These are phyloP conservation scores for Aspergillus kassunensis DNA, from an alignment of 495 filamentous ascomycete species.

Conservation along the genomic window DNA sequence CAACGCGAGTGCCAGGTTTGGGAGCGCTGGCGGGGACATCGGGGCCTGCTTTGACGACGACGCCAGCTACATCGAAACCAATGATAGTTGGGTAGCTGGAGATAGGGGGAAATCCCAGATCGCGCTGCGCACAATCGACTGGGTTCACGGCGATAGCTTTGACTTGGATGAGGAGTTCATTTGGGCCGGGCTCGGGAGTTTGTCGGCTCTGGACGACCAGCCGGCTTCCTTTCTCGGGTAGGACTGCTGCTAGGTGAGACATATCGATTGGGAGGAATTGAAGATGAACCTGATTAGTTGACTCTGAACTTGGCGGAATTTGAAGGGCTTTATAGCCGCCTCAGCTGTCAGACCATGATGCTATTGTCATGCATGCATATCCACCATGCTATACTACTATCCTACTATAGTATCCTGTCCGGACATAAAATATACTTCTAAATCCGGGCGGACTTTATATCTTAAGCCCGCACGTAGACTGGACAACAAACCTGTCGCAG, in stretches of 20 bases:
- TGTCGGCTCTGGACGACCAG: neutral
- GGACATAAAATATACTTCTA: neutral
- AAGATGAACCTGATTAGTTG: too few species aligned
- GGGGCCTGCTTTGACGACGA: conserved; percentile 33
- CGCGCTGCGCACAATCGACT: conserved; percentile 32
- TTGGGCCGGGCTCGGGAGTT: conserved; percentile 1
- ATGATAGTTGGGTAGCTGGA: conserved; percentile 35
- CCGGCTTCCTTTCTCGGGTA: neutral
- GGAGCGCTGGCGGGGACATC: conserved; percentile 22
- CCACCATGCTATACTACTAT: too few species aligned
- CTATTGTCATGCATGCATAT: too few species aligned
- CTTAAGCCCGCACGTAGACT: too few species aligned
- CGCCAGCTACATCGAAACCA: conserved; percentile 39
- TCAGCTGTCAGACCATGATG: too few species aligned
- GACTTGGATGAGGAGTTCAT: conserved; percentile 4
- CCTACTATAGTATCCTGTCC: too few species aligned
- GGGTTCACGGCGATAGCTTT: conserved; percentile 42
- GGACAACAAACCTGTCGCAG: too few species aligned
- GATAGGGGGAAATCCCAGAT: conserved; percentile 27
- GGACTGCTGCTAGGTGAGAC: conserved; percentile 3
- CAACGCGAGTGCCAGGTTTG: conserved; percentile 33
- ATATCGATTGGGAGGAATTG: too few species aligned
- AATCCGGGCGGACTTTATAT: too few species aligned
- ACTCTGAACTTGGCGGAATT: too few species aligned
- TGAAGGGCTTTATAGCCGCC: too few species aligned